Evolutionary conservation across 2,329 filamentous ascomycete genomes (phyloP), one percentile per base, ranked within the genome.

Genomic region (Didymosphaeria variabile): DNA sequence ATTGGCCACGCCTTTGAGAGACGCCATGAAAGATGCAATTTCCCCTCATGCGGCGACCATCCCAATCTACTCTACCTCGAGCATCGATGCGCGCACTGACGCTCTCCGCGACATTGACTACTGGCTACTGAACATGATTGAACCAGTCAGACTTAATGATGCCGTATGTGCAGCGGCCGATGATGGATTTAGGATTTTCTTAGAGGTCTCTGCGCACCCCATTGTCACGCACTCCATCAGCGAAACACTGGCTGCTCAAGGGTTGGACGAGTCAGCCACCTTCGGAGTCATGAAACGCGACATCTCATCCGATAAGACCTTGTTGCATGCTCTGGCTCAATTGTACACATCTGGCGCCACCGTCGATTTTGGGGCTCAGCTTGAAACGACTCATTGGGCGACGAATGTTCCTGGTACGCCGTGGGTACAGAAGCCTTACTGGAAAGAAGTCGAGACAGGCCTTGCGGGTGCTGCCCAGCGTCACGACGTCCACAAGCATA

Each of bases 171-270:
- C 74, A 13, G 77, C 78, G 0, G 69, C 72, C 0, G 70, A 78
- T 1, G 81, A 82, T 57, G 79, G 78, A 1, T 75, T 72, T 53
- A 65, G 76, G 5, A 19, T 79, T 1, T 82, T 82, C 64, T 44
- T 82, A 2, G 81, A 83, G 60, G 73, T 82, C 0, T 81, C 80
- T 0, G 71, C 65, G 5, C 81, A 83, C 53, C 79, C 80, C 0
- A 75, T 83, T 42, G 69, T 83, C 6, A 67, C 73, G 3, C 78
- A 83, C 52, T 82, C 80, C 0, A 72, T 83, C 32, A 74, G 71
- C 4, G 80, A 83, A 51, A 82, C 77, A 0, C 36, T 82, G 1
- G 61, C 75, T 13, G 68, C 77, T 32, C 55, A 54, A 6, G 72
- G 70, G 1, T 58, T 79, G 7, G 72, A 77, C 3, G 76, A 79